Evolutionary conservation across 306 rosid genomes (phyloP), one percentile per base, ranked within the genome.

Genomic region (Abrus precatorius): DNA sequence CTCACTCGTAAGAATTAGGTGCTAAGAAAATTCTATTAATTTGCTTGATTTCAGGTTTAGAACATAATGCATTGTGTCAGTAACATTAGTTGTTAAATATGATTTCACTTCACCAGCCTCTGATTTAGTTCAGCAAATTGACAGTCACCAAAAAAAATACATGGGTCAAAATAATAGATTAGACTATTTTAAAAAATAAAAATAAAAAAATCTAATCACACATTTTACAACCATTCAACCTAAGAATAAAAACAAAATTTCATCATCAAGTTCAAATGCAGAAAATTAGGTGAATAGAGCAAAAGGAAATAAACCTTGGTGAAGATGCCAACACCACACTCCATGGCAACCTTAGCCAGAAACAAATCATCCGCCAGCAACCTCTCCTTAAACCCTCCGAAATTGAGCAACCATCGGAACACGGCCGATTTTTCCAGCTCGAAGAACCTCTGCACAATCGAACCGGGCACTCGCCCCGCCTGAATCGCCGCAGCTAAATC

Each of bases 261-360:
- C 29, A 13, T 20, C n/a, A 41, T 14, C 7, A 7, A 55, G 6
- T 34, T 20, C 52, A 38, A 72, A 54, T 38, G 77, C 32, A 6
- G 20, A 20, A 20, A 65, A 53, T 50, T 50, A 63, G 52, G 12
- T 63, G 9, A 48, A 11, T 27, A 7, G 14, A 55, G 67, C 48
- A 44, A 44, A 44, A 44, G 48, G 48, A 64, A 65, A 66, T 13
- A 6, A 48, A 92, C 99, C 97, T 95, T 95, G 1, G 99, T 95
- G 70, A 95, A 91, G 70, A 95, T 88, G 4, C 99, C 99, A 76
- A 95, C 97, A 27, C 97, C 97, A n/a, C 99, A 95, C 73, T 95
- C 99, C 5, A 95, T 92, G 45, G 85, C 99, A 80, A 95, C 97
- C 63, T 95, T 95, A 27, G 97, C 85, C 34, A 93, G 82, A 82